These are phyloP conservation scores for Heracleum sosnowskyi DNA, from an alignment of 129 eudicot species.

Conservation along the genomic window DNA sequence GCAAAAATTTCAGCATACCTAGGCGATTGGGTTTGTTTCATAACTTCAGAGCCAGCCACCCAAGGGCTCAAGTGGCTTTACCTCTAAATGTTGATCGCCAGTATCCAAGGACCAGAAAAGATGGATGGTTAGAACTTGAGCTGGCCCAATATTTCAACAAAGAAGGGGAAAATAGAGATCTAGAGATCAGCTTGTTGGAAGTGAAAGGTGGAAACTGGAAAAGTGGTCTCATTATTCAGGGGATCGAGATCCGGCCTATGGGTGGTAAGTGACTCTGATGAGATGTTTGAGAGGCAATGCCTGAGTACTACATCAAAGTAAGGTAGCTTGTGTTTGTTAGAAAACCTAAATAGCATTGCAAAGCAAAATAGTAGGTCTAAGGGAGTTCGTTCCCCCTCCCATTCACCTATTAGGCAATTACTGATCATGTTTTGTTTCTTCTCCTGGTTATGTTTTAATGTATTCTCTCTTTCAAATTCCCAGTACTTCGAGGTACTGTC, in stretches of 20 bases:
- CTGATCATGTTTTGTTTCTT: no score
- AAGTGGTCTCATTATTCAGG: conserved; percentile 50
- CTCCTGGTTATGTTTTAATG: not conserved
- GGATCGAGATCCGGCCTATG: conserved; percentile 66
- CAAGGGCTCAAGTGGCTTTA: conserved; percentile 4
- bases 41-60: not conserved
- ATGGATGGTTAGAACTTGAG: conserved; percentile 55
- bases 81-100: conserved; percentile 4
- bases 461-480: no score
- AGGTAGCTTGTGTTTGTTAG: no score
- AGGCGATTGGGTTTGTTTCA: conserved; percentile 25
- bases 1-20: conserved; percentile 3
- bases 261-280: conserved; percentile 5
- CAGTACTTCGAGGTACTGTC: not conserved
- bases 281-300: not conserved
- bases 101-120: conserved; percentile 28
- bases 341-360: no score
- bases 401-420: not conserved
- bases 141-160: conserved; percentile 29
- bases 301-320: not conserved
- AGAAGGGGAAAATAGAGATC: conserved; percentile 20
- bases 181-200: conserved; percentile 33
- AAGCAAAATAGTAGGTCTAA: not conserved
- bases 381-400: conserved; percentile 1
- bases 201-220: conserved; percentile 45